These are phyloP conservation scores for Colletotrichum tropicicola DNA, from an alignment of 2,329 filamentous ascomycete species.

Conservation along the genomic window DNA sequence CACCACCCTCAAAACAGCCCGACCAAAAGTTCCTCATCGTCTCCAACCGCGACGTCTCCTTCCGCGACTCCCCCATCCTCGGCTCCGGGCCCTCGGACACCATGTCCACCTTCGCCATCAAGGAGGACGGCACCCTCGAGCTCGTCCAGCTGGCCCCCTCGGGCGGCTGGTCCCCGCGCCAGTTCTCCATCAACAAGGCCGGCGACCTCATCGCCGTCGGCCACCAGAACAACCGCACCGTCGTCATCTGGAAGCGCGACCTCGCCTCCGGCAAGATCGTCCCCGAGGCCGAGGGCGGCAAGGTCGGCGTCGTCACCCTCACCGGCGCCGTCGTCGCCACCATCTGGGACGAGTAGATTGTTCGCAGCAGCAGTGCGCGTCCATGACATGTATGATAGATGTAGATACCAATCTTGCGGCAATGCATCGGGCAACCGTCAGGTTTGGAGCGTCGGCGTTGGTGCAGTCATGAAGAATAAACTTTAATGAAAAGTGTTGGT, in stretches of 20 bases:
- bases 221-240: constrained; percentile 31
- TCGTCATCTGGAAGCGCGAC: constrained; percentile 32
- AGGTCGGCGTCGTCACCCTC: constrained; percentile 28
- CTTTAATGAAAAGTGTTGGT: too few relatives aligned
- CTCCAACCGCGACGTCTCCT: constrained; percentile 30
- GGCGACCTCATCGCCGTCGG: constrained; percentile 29
- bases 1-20: background rate
- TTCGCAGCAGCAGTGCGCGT: background rate
- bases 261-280: constrained; percentile 29
- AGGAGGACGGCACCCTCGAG: constrained; percentile 29
- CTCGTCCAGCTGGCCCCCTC: constrained; percentile 30
- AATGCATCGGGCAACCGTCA: too few relatives aligned
- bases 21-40: constrained; percentile 26
- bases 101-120: constrained; percentile 30
- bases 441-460: too few relatives aligned
- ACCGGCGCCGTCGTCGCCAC: constrained; percentile 31
- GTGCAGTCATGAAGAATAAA: too few relatives aligned
- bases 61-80: constrained; percentile 29
- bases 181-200: constrained; percentile 31
- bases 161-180: constrained; percentile 30
- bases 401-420: background rate
- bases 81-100: constrained; percentile 31
- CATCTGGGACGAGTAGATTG: constrained; percentile 31
- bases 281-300: constrained; percentile 32
- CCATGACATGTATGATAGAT: background rate